A percentile compares a stretch with the other conserved stretches of the same genome.
Evolutionary conservation across 345 rosid genomes (phyloP).

Genomic region (Punica granatum): DNA sequence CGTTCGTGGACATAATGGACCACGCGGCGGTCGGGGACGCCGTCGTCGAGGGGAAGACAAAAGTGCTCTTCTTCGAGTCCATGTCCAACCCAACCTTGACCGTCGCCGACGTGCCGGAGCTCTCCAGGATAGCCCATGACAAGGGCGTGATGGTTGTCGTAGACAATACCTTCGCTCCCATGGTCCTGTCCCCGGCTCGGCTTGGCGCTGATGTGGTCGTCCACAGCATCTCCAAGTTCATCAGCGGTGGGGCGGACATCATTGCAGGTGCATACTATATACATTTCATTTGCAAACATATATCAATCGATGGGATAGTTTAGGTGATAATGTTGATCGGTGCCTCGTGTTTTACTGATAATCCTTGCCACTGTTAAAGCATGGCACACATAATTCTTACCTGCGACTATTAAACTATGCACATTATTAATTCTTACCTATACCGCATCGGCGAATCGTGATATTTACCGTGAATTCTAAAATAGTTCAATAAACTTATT

Average conservation of each 20-base stretch:
- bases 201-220: conserved; percentile 93
- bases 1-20: conserved; percentile 71
- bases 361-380: no score
- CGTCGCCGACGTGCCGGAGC: conserved; percentile 71
- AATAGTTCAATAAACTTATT: no score
- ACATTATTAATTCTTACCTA: no score
- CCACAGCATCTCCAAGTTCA: conserved; percentile 88
- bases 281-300: no score
- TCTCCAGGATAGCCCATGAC: conserved; percentile 76
- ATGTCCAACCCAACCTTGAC: conserved; percentile 74
- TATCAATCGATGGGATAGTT: no score
- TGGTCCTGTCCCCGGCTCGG: conserved; percentile 84
- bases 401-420: no score
- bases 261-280: conserved; percentile 69
- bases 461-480: no score
- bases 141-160: conserved; percentile 73
- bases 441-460: no score
- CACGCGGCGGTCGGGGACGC: conserved; percentile 47
- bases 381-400: no score
- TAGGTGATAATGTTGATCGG: no score
- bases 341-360: no score
- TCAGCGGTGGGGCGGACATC: conserved; percentile 95
- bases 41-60: conserved; percentile 58
- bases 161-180: conserved; percentile 88
- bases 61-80: conserved; percentile 78